A percentile compares a stretch with the other conserved stretches of the same genome.
phyloP scores from a whole-genome alignment of 257 asterid genomes.

The Anisodus acutangulus region DNA sequence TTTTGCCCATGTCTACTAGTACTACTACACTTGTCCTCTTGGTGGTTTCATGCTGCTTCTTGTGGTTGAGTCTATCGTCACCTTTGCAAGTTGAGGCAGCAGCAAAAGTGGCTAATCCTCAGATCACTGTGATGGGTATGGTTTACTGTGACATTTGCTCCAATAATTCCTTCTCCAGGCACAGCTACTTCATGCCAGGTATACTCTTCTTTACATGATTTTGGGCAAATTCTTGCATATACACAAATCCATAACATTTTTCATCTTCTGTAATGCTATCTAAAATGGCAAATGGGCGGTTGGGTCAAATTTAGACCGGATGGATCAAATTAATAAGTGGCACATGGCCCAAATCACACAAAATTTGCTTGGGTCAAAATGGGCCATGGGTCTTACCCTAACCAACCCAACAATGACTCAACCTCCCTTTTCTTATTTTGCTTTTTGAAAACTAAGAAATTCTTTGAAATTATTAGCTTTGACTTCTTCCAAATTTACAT shows the following conservation, averaged over 20 bases:
- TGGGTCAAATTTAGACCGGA: background rate
- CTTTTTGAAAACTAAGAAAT: background rate
- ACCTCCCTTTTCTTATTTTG: background rate
- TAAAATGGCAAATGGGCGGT: background rate
- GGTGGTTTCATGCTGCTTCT: conserved; percentile 42
- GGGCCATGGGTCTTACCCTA: background rate
- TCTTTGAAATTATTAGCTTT: background rate
- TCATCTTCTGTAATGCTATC: background rate
- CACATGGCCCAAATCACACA: background rate
- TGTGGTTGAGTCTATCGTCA: conserved; percentile 41
- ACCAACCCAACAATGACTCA: background rate
- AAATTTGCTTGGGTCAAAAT: background rate
- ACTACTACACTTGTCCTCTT: conserved; percentile 38
- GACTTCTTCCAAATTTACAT: background rate
- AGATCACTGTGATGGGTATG: conserved; percentile 94
- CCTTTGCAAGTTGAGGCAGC: conserved; percentile 48
- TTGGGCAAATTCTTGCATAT: background rate
- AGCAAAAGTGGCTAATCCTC: conserved; percentile 50
- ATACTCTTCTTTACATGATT: background rate
- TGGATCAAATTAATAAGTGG: background rate
- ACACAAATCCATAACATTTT: conserved; percentile 8
- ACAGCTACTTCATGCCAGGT: conserved; percentile 98
- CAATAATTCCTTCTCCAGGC: conserved; percentile 85
- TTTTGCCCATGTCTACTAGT: conserved; percentile 36
- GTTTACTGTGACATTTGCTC: conserved; percentile 94